Base-by-base conservation (phyloP, 768 basidiomycete genomes). In the Polyporus arcularius region DNA sequence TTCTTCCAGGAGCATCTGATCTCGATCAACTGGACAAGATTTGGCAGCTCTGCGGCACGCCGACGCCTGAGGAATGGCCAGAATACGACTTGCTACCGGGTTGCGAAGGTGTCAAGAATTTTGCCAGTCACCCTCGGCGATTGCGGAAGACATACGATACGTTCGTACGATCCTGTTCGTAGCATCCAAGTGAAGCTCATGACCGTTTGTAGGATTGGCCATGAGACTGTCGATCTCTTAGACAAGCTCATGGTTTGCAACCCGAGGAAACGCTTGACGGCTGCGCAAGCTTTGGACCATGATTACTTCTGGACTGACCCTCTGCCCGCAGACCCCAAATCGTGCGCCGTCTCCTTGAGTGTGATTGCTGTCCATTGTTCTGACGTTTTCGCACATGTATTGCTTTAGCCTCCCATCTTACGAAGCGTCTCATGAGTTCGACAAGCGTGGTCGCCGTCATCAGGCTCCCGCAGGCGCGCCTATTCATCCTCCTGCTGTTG, bases 231-330 rank as follows among this genome's bases (percentile, higher is more conserved):
- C 39, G 93, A 96, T 71, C 77, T 98, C 28, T 69, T 97, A 63
- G 94, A 95, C 66, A 87, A 86, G 68, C 76, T 98, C 39, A 77
- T 98, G 30, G 85, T 80, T 0, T 88, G 94, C 66, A 91, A 98
- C 71, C 96, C 96, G 2, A 80, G 81, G 61, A 84, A 90, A 58
- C 83, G 96, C 18, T 82, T 94, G 42, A 94, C 95, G 1, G 96
- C 96, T 9, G 74, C 83, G 2, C 82, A 93, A 59, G 96, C 96
- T 0, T 81, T 98, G 54, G 89, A 95, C 66, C 94, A 98, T 70
- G 87, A 91, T 18, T 98, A 94, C 78, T 97, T 98, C 73, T 97
- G 93, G 92, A 88, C 87, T 0, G 87, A 92, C 64, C 96, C 96
- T 0, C 68, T 94, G 40, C 92, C 95, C 39, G 90, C 90, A 21